Evolutionary conservation across 1,284 basidiomycete species (phyloP).

Genomic region (Rhodotorula mucilaginosa): DNA sequence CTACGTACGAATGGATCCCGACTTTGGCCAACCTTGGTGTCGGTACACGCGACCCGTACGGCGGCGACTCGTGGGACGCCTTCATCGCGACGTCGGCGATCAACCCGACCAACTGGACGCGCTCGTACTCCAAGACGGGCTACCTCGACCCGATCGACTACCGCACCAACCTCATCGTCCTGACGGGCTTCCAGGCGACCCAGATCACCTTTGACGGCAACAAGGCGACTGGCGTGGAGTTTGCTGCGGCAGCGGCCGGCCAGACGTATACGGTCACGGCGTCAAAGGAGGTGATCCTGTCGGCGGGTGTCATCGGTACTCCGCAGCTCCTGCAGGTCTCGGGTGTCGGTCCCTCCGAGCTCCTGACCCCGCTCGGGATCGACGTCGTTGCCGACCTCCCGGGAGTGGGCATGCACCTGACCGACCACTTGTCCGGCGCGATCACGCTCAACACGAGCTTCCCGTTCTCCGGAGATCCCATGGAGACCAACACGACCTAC

Average conservation of each 20-base stretch:
- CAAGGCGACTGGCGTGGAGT: slow-evolving; percentile 60
- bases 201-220: slow-evolving; percentile 57
- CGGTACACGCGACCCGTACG: slow-evolving; percentile 35
- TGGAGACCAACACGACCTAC: slow-evolving; percentile 40
- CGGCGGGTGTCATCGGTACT: slow-evolving; percentile 55
- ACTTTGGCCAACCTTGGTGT: slow-evolving; percentile 41
- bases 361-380: slow-evolving; percentile 59
- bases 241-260: slow-evolving; percentile 49
- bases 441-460: slow-evolving; percentile 42
- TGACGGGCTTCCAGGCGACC: slow-evolving; percentile 62
- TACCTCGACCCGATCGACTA: slow-evolving; percentile 60
- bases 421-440: slow-evolving; percentile 37
- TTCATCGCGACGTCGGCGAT: slow-evolving; percentile 64
- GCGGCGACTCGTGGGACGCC: slow-evolving; percentile 56
- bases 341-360: slow-evolving; percentile 65
- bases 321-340: slow-evolving; percentile 63
- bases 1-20: slow-evolving; percentile 39
- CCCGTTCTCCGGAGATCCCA: slow-evolving; percentile 42
- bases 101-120: slow-evolving; percentile 57
- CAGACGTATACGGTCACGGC: slow-evolving; percentile 55
- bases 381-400: slow-evolving; percentile 49
- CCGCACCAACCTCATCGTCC: slow-evolving; percentile 63
- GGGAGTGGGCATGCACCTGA: slow-evolving; percentile 57
- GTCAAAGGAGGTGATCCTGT: slow-evolving; percentile 61
- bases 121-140: slow-evolving; percentile 47